A percentile compares a stretch with the other conserved stretches of the same genome.
Conservation (phyloP, 768 basidiomycete species). For the Boletus rufocinnamomeus region DNA sequence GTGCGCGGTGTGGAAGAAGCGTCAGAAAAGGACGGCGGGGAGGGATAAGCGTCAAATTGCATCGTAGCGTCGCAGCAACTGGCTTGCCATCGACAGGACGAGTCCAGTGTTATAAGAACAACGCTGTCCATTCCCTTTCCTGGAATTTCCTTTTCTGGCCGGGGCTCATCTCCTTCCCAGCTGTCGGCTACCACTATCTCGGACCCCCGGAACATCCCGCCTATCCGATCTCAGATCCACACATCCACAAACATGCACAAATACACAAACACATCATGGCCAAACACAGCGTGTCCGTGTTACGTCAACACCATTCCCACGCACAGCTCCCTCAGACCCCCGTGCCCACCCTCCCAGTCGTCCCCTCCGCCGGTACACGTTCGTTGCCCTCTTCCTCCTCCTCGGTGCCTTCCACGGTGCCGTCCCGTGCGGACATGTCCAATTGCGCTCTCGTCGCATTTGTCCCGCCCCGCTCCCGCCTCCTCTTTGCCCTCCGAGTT, state of each 20-base stretch:
- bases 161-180: conserved; percentile 35
- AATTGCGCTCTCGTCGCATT: conserved; percentile 13
- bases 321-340: conserved; percentile 30
- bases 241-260: conserved; percentile 20
- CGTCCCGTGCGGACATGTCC: conserved; percentile 11
- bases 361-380: conserved; percentile 18
- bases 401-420: conserved; percentile 12
- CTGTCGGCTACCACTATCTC: conserved; percentile 40
- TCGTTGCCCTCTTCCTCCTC: neutral
- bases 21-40: conserved; percentile 56
- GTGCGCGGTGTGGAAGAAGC: conserved; percentile 70
- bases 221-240: conserved; percentile 33
- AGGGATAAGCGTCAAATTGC: conserved; percentile 65
- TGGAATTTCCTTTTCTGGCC: conserved; percentile 28
- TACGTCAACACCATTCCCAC: conserved; percentile 36
- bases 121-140: conserved; percentile 28
- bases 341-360: conserved; percentile 6
- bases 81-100: conserved; percentile 10
- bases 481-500: neutral
- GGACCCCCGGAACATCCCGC: conserved; percentile 37
- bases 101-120: conserved; percentile 36
- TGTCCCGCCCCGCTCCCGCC: conserved; percentile 1
- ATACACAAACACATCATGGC: conserved; percentile 9
- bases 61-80: conserved; percentile 35
- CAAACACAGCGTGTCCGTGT: conserved; percentile 35